Percentiles rank a stretch among this genome's conserved stretches.
These are phyloP conservation scores for Penicillium sp. DNA, from an alignment of 2,329 filamentous ascomycete genomes.

Conservation along the genomic window DNA sequence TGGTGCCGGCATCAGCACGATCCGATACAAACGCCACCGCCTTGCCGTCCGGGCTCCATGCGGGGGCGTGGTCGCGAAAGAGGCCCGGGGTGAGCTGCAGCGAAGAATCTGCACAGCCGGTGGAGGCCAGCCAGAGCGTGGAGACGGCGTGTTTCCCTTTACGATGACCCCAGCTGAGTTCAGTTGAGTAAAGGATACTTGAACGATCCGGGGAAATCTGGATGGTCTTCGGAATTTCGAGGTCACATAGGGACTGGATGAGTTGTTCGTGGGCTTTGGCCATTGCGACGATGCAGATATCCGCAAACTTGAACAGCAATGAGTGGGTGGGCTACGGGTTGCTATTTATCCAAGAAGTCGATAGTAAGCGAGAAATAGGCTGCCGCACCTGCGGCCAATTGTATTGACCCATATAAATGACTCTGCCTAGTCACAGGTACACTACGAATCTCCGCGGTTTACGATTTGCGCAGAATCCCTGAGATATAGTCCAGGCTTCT, in stretches of 20 bases:
- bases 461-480: no score
- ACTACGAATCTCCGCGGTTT: no score
- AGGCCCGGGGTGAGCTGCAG: conserved; percentile 10
- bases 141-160: conserved; percentile 4
- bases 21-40: conserved; percentile 14
- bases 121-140: conserved; percentile 12
- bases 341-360: no score
- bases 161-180: conserved; percentile 5
- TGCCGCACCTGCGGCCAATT: no score
- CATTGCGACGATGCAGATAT: background rate
- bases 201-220: conserved; percentile 4
- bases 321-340: no score
- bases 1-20: conserved; percentile 6
- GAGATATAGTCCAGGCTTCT: no score
- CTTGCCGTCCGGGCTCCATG: conserved; percentile 15
- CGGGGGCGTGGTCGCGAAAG: conserved; percentile 11
- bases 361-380: no score
- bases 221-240: conserved; percentile 5
- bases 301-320: background rate
- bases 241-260: conserved; percentile 6
- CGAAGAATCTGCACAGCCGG: conserved; percentile 4
- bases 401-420: no score
- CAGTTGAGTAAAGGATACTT: conserved; percentile 3
- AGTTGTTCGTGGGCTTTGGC: background rate
- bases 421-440: no score